Percentiles rank a stretch among this genome's conserved stretches.
These are phyloP conservation scores for Dissoconium aciculare DNA, from an alignment of 2,329 filamentous ascomycete genomes.

Conservation along the genomic window DNA sequence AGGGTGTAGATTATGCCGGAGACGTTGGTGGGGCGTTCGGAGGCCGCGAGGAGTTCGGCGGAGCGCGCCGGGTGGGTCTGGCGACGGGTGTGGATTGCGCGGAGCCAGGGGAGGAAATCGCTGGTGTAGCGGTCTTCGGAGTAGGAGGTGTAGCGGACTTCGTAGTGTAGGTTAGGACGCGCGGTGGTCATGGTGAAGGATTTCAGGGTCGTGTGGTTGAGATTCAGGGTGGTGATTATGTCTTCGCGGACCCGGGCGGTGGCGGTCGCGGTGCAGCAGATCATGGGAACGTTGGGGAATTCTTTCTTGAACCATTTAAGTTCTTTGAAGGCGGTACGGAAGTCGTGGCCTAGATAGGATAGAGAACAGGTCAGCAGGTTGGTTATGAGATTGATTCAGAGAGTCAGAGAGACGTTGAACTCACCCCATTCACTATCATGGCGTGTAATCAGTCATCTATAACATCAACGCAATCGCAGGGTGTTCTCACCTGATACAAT, in stretches of 20 bases:
- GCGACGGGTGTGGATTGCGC: slow-evolving; percentile 55
- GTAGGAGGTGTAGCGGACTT: slow-evolving; percentile 69
- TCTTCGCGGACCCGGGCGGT: slow-evolving; percentile 69
- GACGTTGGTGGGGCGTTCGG: slow-evolving; percentile 45
- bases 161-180: slow-evolving; percentile 76
- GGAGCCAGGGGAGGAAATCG: slow-evolving; percentile 65
- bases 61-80: slow-evolving; percentile 41
- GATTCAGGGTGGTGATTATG: slow-evolving; percentile 58
- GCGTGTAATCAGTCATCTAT: not conserved
- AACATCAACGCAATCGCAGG: too few relatives aligned
- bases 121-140: slow-evolving; percentile 59
- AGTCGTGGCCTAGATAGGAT: slow-evolving; percentile 62
- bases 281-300: slow-evolving; percentile 76
- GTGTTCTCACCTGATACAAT: slow-evolving; percentile 42
- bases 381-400: not conserved
- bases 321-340: slow-evolving; percentile 79
- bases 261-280: slow-evolving; percentile 83
- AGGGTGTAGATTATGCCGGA: slow-evolving; percentile 70
- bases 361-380: too few relatives aligned
- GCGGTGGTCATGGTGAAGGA: slow-evolving; percentile 73
- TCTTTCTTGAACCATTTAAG: slow-evolving; percentile 71
- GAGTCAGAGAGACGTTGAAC: not conserved
- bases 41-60: slow-evolving; percentile 40
- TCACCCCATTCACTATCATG: not conserved
- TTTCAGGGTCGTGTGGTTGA: slow-evolving; percentile 49